Base-by-base conservation (phyloP, 192 early-diverging fungal genomes). In the Backusella morwellensis region DNA sequence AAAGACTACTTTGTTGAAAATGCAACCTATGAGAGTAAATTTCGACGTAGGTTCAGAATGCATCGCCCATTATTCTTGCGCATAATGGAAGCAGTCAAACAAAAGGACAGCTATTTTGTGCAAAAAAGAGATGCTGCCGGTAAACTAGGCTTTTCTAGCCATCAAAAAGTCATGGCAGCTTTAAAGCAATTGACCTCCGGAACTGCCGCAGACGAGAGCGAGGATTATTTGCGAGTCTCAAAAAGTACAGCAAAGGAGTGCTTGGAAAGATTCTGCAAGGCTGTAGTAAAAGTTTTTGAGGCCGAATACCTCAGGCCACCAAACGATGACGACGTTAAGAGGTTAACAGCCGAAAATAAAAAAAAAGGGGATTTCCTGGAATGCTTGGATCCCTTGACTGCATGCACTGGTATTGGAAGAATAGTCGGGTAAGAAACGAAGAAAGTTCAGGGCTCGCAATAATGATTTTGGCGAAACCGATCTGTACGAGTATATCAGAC, bases 311-410 rank as follows among this genome's bases (percentile, higher is more conserved):
- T 63, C 1, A 19, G 56, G 1, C 0, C 1, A 6, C 56, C 56
- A 38, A 38, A 38, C 8, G 36, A 4, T 1, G 6, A 38, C 0
- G 36, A 38, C 36, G 4, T 38, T 4, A 4, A 38, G 36, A 38
- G 36, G 36, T 7, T 38, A 0, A 7, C 8, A 8, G 36, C 36
- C 1, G 36, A 38, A 8, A 38, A 38, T 8, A 38, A 38, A 8
- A 8, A 38, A 8, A 38, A 1, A 1, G 80, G 79, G 12, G 26
- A 26, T 81, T 81, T 63, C 67, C 80, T 38, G 81, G 79, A 15
- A 81, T 81, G 79, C 12, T 81, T 21, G 79, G 80, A 4, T 82
- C 70, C 5, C 29, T 81, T 4, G 80, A 81, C 23, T 81, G 73
- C 36, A 81, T 70, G 72, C 73, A 81, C 35, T 82, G 73, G 71